Conservation (phyloP, 1,284 basidiomycete species). For the Veloboletus limbatus region DNA sequence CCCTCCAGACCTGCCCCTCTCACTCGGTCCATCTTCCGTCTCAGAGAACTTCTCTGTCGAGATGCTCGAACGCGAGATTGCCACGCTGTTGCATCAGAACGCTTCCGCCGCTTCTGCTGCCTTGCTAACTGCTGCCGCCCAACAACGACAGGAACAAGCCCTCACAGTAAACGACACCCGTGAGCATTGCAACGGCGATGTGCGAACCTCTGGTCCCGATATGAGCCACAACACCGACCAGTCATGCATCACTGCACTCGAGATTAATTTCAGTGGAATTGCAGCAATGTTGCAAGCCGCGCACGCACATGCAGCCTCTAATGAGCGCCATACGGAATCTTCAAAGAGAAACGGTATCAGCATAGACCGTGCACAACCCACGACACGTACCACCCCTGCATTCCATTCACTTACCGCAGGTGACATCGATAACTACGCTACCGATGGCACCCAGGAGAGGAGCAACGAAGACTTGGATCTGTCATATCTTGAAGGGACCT, state of each 20-base stretch:
- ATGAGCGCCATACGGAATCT: constrained; percentile 45
- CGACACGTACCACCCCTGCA: constrained; percentile 66
- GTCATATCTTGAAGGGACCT: constrained; percentile 41
- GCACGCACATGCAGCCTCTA: constrained; percentile 55
- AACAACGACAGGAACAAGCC: constrained; percentile 51
- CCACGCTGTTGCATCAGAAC: constrained; percentile 66
- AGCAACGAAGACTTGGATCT: constrained; percentile 55
- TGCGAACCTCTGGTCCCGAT: constrained; percentile 13
- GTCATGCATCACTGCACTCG: constrained; percentile 30
- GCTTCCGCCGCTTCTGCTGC: constrained; percentile 60
- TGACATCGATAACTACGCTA: constrained; percentile 37
- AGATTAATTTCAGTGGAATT: constrained; percentile 57
- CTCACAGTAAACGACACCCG: constrained; percentile 15
- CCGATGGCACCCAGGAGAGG: constrained; percentile 35
- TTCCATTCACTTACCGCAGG: constrained; percentile 70
- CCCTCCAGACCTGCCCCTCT: constrained; percentile 25
- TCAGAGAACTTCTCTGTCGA: constrained; percentile 56
- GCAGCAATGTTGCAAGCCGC: constrained; percentile 74
- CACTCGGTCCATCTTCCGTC: constrained; percentile 20
- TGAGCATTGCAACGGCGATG: constrained; percentile 10
- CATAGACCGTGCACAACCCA: constrained; percentile 45
- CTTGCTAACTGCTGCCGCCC: constrained; percentile 56
- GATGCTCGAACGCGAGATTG: constrained; percentile 71
- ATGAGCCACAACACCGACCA: constrained; percentile 24
- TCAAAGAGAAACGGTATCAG: constrained; percentile 44